These are phyloP conservation scores for Neurospora sp. DNA, from an alignment of 495 filamentous ascomycete genomes.

Conservation along the genomic window DNA sequence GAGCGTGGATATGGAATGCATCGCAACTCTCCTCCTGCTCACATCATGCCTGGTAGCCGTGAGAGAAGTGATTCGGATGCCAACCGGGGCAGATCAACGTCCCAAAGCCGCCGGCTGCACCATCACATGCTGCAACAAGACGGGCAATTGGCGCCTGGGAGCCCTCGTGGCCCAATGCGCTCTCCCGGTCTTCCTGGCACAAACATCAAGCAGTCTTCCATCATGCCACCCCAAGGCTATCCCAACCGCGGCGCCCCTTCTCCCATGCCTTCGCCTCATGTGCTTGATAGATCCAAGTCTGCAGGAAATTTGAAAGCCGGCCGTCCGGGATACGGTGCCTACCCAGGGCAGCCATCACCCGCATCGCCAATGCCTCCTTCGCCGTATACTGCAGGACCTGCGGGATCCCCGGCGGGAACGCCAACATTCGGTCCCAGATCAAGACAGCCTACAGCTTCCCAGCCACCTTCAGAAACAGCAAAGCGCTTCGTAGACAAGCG, in stretches of 20 bases:
- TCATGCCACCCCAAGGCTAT: conserved; percentile 41
- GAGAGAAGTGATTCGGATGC: conserved; percentile 56
- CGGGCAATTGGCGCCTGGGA: conserved; percentile 19
- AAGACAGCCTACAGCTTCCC: conserved; percentile 32
- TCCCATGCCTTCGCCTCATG: conserved; percentile 14
- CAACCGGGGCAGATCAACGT: conserved; percentile 37
- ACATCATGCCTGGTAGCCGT: conserved; percentile 31
- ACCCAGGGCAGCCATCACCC: conserved; percentile 35
- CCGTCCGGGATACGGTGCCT: conserved; percentile 19
- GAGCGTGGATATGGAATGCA: conserved; percentile 18
- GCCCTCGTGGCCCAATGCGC: conserved; percentile 24
- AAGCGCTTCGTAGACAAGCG: conserved; percentile 64
- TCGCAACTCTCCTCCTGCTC: conserved; percentile 15
- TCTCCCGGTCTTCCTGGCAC: conserved; percentile 37
- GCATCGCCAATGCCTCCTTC: conserved; percentile 30
- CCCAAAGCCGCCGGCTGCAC: conserved; percentile 37
- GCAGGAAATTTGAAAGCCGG: conserved; percentile 23
- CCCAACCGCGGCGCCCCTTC: conserved; percentile 21
- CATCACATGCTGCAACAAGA: conserved; percentile 37
- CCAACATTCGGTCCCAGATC: conserved; percentile 16
- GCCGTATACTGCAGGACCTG: conserved; percentile 12
- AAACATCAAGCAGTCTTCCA: conserved; percentile 32
- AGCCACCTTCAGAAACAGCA: conserved; percentile 33
- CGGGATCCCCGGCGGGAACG: conserved; percentile 18
- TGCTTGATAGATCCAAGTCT: conserved; percentile 18